phyloP scores from a whole-genome alignment of 1,139 yeast genomes.

The Meyerozyma elateridarum region DNA sequence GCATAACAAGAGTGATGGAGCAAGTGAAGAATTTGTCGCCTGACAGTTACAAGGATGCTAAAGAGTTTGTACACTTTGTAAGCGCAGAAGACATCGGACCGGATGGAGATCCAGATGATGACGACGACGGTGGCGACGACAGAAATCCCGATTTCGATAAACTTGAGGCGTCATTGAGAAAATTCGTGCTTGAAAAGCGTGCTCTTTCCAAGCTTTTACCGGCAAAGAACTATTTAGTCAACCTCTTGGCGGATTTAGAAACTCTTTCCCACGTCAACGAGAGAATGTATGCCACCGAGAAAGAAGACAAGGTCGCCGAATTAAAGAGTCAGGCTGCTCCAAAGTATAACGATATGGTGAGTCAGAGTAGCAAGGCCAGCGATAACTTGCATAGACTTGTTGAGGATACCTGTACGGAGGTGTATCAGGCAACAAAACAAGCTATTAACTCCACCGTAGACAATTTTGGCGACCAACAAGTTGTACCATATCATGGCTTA shows the following conservation, averaged over 20 bases:
- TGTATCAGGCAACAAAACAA: conserved; percentile 57
- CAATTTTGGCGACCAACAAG: conserved; percentile 53
- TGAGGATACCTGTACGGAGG: conserved; percentile 54
- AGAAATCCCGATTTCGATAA: conserved; percentile 69
- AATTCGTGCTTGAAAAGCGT: conserved; percentile 84
- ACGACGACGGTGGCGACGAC: conserved; percentile 21
- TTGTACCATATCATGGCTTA: conserved; percentile 57
- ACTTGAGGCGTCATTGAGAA: conserved; percentile 78
- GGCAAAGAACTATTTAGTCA: conserved; percentile 76
- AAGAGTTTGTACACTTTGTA: conserved; percentile 92
- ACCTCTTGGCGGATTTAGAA: conserved; percentile 63
- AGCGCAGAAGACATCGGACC: conserved; percentile 48
- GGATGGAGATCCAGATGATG: conserved; percentile 25
- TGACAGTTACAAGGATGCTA: conserved; percentile 80
- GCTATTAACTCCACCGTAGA: conserved; percentile 51
- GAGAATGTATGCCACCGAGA: conserved; percentile 47
- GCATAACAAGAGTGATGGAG: conserved; percentile 70
- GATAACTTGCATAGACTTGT: conserved; percentile 59
- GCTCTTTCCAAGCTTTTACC: conserved; percentile 87
- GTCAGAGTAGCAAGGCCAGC: conserved; percentile 49
- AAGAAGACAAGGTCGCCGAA: conserved; percentile 40
- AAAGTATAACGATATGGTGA: conserved; percentile 49
- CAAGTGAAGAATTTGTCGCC: conserved; percentile 90
- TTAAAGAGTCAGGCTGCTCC: conserved; percentile 55
- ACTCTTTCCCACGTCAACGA: conserved; percentile 59